A percentile compares a stretch with the other conserved stretches of the same genome.
phyloP scores from a whole-genome alignment of 495 filamentous ascomycete genomes.

The Penicillium simplicissimum region DNA sequence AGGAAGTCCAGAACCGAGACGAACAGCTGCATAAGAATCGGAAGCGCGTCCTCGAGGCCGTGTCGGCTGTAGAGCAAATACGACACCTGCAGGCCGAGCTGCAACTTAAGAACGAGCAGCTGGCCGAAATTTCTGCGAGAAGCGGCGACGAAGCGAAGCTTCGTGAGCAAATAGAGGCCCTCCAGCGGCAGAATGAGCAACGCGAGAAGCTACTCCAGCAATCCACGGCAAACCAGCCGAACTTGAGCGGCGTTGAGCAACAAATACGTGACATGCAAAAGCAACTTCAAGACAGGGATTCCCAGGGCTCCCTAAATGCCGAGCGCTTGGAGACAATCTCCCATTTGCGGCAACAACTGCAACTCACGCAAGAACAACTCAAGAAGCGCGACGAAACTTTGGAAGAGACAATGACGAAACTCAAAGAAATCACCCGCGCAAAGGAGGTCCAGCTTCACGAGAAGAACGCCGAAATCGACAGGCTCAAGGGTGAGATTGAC shows the following conservation, averaged over 20 bases:
- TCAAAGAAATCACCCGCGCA: conserved; percentile 37
- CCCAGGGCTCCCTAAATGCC: conserved; percentile 25
- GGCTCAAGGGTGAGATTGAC: conserved; percentile 43
- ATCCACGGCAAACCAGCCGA: conserved; percentile 22
- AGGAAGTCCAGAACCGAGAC: conserved; percentile 39
- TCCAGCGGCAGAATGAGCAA: conserved; percentile 37
- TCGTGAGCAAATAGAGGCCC: conserved; percentile 35
- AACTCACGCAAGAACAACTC: conserved; percentile 40
- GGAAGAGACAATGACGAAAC: conserved; percentile 39
- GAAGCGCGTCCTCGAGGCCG: conserved; percentile 37
- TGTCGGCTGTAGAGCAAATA: conserved; percentile 43
- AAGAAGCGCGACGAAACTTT: conserved; percentile 39
- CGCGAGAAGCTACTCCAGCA: conserved; percentile 29
- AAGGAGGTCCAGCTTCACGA: conserved; percentile 42
- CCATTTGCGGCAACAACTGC: conserved; percentile 43
- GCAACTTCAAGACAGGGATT: conserved; percentile 33
- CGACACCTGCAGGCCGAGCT: conserved; percentile 42
- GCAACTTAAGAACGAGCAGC: conserved; percentile 32
- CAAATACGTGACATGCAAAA: conserved; percentile 40
- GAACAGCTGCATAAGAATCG: conserved; percentile 41
- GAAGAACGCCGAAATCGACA: conserved; percentile 43
- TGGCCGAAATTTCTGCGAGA: conserved; percentile 34
- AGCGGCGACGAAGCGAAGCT: conserved; percentile 28
- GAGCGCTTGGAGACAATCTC: conserved; percentile 42
- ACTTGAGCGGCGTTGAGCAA: conserved; percentile 32